Base-by-base conservation (phyloP, 2,329 filamentous ascomycete species). In the Lecanicillium sp. region DNA sequence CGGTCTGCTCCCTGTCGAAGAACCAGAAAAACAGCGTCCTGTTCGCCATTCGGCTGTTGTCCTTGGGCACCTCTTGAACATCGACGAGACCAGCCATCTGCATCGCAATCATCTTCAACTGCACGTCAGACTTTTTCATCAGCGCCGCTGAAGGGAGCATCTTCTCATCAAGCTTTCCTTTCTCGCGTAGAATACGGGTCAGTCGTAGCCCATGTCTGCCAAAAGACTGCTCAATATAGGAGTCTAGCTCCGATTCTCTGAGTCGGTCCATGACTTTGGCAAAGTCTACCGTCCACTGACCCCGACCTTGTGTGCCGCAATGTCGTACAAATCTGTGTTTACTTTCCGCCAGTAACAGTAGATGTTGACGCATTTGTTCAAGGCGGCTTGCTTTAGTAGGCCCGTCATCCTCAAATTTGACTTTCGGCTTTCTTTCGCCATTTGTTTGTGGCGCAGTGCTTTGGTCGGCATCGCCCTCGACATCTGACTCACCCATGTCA, bases 81-180 rank as follows among this genome's bases (percentile, higher is more conserved):
- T 97, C 87, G 11, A 95, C 79, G 44, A 92, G 81, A 2, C 92
- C 90, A 14, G 80, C 79, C 58, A 87, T 81, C 49, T 94, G 86
- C 73, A 98, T 85, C 45, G 81, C 79, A 12, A 86, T 81, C 61
- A 97, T 81, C 45, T 88, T 84, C 42, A 82, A 79, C 33, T 92
- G 86, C 17, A 97, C 78, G 38, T 95, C 87, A 42, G 83, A 80
- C 51, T 90, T 86, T 41, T 84, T 83, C 68, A 96, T 82, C 44
- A 98, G 75, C 38, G 84, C 85, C 40, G 88, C 72, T 36, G 81
- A 80, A 28, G 85, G 84, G 11, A 96, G 71, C 44, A 85, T 81
- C 60, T 94, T 94, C 60, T 98, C 92, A 49, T 97, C 90, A n/a
- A 97, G 70, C 55, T 92, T 95, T 38, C 92, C 92, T 55, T 89